These are phyloP conservation scores for Cantharellus anzutake DNA, from an alignment of 768 basidiomycete species.

Conservation along the genomic window DNA sequence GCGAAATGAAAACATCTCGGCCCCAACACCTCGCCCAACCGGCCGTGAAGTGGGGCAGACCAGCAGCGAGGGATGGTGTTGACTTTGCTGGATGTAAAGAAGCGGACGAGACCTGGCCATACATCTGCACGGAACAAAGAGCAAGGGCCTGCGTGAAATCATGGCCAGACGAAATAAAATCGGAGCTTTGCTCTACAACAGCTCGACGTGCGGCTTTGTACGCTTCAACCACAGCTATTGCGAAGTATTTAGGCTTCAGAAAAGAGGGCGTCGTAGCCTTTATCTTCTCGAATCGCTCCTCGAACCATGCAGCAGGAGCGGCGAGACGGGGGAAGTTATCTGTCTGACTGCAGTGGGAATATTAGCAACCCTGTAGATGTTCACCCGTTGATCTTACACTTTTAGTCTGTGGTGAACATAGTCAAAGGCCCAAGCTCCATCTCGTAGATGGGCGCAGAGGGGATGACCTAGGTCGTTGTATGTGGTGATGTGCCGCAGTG, in stretches of 20 bases:
- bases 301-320: constrained; percentile 65
- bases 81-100: constrained; percentile 57
- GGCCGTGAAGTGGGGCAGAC: constrained; percentile 81
- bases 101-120: constrained; percentile 77
- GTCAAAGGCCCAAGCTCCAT: constrained; percentile 84
- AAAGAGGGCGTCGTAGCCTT: constrained; percentile 59
- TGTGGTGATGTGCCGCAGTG: constrained; percentile 62
- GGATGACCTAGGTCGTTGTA: constrained; percentile 90
- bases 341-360: constrained; percentile 17
- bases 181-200: constrained; percentile 73
- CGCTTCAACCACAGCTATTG: constrained; percentile 72
- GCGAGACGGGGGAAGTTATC: constrained; percentile 46
- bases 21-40: constrained; percentile 98
- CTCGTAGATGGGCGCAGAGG: constrained; percentile 68
- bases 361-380: background rate
- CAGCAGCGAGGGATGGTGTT: constrained; percentile 79
- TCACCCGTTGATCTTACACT: constrained; percentile 30
- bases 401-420: constrained; percentile 55
- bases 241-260: constrained; percentile 92
- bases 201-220: constrained; percentile 79
- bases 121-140: constrained; percentile 71
- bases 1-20: constrained; percentile 81
- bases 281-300: constrained; percentile 70
- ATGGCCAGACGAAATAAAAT: constrained; percentile 71
- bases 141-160: constrained; percentile 82